Base-by-base conservation (phyloP, 208 protist genomes). In the Crithidia bombi region DNA sequence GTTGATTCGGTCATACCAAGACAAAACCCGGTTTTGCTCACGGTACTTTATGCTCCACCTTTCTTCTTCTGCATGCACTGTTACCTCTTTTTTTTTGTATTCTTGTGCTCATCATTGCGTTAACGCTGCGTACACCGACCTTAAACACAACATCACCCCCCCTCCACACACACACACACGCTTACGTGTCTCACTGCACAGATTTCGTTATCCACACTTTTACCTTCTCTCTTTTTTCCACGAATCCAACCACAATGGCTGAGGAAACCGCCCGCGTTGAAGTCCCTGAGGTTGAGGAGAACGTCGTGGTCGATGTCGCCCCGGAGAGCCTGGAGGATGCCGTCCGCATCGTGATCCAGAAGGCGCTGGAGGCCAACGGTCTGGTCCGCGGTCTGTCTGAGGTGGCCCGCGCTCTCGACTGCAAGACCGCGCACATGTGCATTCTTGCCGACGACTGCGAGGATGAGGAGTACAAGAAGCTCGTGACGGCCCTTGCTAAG, bases 381-480 rank as follows among this genome's bases (percentile, higher is more conserved):
- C 90, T 97, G 47, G 84, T 95, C 46, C 81, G 92, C 58, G 92
- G 92, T 51, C 89, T 97, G 54, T 92, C 87, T 33, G 89, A 94
- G 73, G 89, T 95, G 30, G 76, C 92, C 62, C 89, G 88, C 67
- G 85, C 88, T 23, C 85, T 97, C 26, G 87, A 97, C 79, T 85
- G 86, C 78, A 83, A 87, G 79, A 86, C 72, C 65, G 92, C 86
- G 33, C 86, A 92, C 76, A 81, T 97, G 65, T 94, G 86, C 78
- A 84, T 97, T 55, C 89, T 97, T 58, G 90, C 92, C 46, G 90
- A 96, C 25, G 90, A 96, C 81, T 96, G 90, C 82, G 92, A 97
- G 65, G 90, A 97, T 69, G 89, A 90, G 82, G 87, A 85, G 61
- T 97, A 96, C 89, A 97, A 96, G 86, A 94, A 93, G 63, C 90